Evolutionary conservation across 2,329 filamentous ascomycete species (phyloP).

Genomic region (Epichloe coenophiala): DNA sequence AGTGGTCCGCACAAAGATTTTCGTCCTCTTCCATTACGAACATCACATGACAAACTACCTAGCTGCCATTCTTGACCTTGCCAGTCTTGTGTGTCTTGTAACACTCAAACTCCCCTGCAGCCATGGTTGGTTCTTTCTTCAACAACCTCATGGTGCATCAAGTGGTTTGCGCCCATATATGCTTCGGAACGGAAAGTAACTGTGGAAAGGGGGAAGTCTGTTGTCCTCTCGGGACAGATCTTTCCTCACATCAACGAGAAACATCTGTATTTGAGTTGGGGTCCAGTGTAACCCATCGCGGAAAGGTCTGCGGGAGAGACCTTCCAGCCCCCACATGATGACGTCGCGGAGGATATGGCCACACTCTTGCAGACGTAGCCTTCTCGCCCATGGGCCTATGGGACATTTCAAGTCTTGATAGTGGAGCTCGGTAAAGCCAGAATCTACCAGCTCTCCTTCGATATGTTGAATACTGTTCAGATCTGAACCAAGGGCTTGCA

Average conservation of each 20-base stretch:
- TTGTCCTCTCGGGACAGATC: conserved; percentile 20
- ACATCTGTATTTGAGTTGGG: conserved; percentile 27
- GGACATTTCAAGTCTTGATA: conserved; percentile 33
- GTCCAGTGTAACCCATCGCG: conserved; percentile 28
- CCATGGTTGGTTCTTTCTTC: neutral
- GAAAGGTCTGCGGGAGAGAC: conserved; percentile 24
- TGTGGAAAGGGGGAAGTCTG: conserved; percentile 22
- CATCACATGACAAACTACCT: no score
- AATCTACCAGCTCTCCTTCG: conserved; percentile 20
- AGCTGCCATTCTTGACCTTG: no score
- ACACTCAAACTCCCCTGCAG: neutral
- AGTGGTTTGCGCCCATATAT: conserved; percentile 26
- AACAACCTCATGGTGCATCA: neutral
- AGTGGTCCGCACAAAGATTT: no score
- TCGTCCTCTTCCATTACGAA: no score
- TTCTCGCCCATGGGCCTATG: conserved; percentile 33
- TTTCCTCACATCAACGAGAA: conserved; percentile 28
- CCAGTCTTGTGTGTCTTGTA: no score
- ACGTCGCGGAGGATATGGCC: conserved; percentile 32
- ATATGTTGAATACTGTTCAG: conserved; percentile 25
- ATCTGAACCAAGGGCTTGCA: conserved; percentile 28
- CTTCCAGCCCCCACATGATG: conserved; percentile 26
- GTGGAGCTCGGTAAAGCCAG: conserved; percentile 28
- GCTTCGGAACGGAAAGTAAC: conserved; percentile 27
- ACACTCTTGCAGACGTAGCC: conserved; percentile 27